Conservation (phyloP, 345 rosid species). For the Citrus unshiu region DNA sequence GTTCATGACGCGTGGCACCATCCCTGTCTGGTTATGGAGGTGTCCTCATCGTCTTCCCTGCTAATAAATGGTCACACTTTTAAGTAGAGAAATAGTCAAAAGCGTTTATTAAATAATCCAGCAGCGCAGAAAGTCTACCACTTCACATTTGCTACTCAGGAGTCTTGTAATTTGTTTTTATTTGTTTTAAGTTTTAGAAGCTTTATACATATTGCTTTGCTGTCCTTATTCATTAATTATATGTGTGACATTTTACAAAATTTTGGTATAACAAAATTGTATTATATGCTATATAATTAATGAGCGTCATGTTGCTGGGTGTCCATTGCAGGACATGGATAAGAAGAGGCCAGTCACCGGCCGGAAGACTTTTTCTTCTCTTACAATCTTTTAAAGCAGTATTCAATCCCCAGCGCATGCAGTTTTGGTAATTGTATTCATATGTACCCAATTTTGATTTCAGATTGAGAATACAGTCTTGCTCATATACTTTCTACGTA, state of each 20-base stretch:
- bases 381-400: neutral
- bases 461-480: neutral
- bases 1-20: neutral
- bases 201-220: neutral
- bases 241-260: neutral
- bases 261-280: neutral
- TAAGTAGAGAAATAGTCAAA: neutral
- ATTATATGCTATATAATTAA: neutral
- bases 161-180: neutral
- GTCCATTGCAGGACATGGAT: neutral
- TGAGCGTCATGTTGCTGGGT: neutral
- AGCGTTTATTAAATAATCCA: neutral
- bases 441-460: neutral
- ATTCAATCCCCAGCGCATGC: neutral
- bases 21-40: neutral
- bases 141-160: neutral
- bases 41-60: neutral
- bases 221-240: neutral
- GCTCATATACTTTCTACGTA: neutral
- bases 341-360: neutral
- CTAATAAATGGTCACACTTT: neutral
- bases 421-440: neutral
- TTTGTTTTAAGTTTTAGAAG: neutral
- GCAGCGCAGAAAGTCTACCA: neutral
- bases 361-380: neutral